Base-by-base conservation (phyloP, 2,329 filamentous ascomycete genomes). In the Nemania sp. region DNA sequence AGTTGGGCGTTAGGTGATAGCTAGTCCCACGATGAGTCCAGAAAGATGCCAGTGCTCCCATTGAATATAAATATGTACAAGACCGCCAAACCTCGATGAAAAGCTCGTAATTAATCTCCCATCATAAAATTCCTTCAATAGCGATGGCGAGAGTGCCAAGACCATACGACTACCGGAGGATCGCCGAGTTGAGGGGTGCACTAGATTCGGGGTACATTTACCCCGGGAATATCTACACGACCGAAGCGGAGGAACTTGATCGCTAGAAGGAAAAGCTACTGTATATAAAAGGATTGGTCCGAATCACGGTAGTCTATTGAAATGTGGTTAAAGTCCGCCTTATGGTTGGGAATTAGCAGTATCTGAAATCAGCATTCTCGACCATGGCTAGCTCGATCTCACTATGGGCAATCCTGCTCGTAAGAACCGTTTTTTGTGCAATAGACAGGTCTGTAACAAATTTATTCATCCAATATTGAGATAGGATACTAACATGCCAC, bases 151-250 rank as follows among this genome's bases (percentile, higher is more conserved):
- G 15, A 34, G 23, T 23, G 3, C 3, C 11, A 6, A 33, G 26
- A 31, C 15, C 31, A 31, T 15, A 39, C 8, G 15, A 20, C 20
- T 7, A 4, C 15, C 20, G 6, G 23, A 48, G 12, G 26, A 40
- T 34, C 24, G 33, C 11, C 22, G 26, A 1, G 39, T 37, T 47
- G 52, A 52, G 55, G 55, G 55, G 48, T 37, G 37, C 23, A 33
- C 37, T 37, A 24, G 22, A 49, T 54, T 60, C 54, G 54, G 53
- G 36, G 39, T 54, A 49, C 46, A 54, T 49, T 52, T 60, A 54
- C 31, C 50, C 56, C 56, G 56, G 56, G 41, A 17, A 15, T 12
- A 31, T 22, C 26, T 56, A 2, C 7, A 41, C 33, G 15, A 47
- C 40, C 49, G 26, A 51, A n/a, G 8, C 42, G 47, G 47, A 49